Conservation (phyloP, 1,139 yeast species). For the Yamadazyma taylorii region DNA sequence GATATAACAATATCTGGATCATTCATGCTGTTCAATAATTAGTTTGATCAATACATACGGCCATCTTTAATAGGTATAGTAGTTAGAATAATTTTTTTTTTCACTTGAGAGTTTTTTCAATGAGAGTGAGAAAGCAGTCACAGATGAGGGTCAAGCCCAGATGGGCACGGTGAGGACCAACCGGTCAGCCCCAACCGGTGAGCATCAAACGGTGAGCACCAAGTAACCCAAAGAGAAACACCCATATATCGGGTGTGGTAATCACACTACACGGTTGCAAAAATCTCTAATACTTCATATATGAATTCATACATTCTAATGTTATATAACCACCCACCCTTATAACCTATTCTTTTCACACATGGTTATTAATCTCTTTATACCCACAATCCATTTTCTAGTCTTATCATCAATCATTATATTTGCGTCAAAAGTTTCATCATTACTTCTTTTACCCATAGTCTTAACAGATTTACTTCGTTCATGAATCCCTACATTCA, state of each 20-base stretch:
- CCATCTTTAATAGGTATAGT: slow-evolving; percentile 23
- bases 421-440: slow-evolving; percentile 42
- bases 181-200: no score
- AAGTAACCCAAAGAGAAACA: no score
- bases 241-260: no score
- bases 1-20: not conserved
- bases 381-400: slow-evolving; percentile 72
- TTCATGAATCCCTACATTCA: slow-evolving; percentile 77
- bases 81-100: slow-evolving; percentile 1
- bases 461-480: slow-evolving; percentile 51
- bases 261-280: no score
- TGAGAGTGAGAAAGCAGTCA: slow-evolving; percentile 8
- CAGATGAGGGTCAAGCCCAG: not conserved
- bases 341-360: slow-evolving; percentile 31
- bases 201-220: no score
- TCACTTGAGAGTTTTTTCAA: slow-evolving; percentile 1
- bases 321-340: no score
- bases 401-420: slow-evolving; percentile 79
- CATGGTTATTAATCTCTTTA: slow-evolving; percentile 69
- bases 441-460: slow-evolving; percentile 16
- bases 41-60: slow-evolving; percentile 26
- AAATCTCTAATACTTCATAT: no score
- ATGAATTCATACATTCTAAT: no score
- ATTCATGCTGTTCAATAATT: not conserved
- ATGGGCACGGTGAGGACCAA: no score